Evolutionary conservation across 495 filamentous ascomycete species (phyloP).

Genomic region (Hyaloscypha finlandica): DNA sequence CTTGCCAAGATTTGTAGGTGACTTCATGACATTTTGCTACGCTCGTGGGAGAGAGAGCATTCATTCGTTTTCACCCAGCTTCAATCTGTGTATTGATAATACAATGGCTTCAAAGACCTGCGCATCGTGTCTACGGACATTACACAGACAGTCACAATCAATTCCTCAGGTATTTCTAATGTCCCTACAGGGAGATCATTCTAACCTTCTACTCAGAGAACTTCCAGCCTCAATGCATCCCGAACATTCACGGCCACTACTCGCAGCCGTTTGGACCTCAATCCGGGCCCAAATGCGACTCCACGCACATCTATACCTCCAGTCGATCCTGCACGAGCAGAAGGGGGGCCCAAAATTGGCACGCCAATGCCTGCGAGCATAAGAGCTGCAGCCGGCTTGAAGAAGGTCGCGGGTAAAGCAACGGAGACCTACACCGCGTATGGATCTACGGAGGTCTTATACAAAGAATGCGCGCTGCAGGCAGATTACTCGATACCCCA

Average conservation of each 20-base stretch:
- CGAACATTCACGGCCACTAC: constrained; percentile 23
- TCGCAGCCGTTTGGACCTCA: neutral
- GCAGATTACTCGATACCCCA: constrained; percentile 73
- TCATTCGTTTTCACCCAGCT: neutral
- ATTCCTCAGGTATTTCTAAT: constrained; percentile 10
- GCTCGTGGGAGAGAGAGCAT: neutral
- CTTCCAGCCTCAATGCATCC: neutral
- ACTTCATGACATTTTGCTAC: neutral
- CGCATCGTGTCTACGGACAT: constrained; percentile 24
- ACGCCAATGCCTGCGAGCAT: neutral
- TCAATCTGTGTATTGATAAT: neutral
- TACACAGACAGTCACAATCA: constrained; percentile 17
- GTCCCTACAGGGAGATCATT: neutral
- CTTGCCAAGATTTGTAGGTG: neutral
- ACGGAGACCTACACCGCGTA: constrained; percentile 69
- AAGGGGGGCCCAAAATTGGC: constrained; percentile 7
- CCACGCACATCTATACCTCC: constrained; percentile 20
- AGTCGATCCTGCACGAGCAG: constrained; percentile 7
- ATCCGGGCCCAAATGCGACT: constrained; percentile 16
- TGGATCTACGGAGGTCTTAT: constrained; percentile 73
- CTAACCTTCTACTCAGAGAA: constrained; percentile 11
- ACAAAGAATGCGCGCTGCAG: constrained; percentile 73
- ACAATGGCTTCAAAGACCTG: constrained; percentile 29
- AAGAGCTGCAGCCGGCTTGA: constrained; percentile 2
- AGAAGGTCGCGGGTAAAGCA: constrained; percentile 6